These are phyloP conservation scores for Kurtzmaniella natalensis DNA, from an alignment of 1,139 yeast species.

Conservation along the genomic window DNA sequence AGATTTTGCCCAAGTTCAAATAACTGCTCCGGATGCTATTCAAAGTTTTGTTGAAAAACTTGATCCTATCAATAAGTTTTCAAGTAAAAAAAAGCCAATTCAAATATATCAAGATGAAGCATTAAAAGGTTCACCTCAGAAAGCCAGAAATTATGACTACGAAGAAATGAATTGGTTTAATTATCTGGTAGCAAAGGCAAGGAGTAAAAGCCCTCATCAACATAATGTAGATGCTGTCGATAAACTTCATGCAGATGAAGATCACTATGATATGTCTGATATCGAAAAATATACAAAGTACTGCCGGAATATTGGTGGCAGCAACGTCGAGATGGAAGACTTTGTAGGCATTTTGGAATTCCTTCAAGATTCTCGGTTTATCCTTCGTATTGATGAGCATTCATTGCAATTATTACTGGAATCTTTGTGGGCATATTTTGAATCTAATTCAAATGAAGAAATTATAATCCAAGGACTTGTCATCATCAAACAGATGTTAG, in stretches of 20 bases:
- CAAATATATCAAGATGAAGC: conserved; percentile 34
- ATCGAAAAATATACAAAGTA: conserved; percentile 17
- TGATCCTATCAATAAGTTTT: conserved; percentile 37
- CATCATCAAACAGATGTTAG: conserved; percentile 31
- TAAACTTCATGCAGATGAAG: conserved; percentile 8
- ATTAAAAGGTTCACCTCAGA: conserved; percentile 31
- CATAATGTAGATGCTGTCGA: neutral
- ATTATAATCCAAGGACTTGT: conserved; percentile 26
- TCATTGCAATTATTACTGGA: neutral
- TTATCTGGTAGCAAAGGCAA: conserved; percentile 28
- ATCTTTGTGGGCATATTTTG: conserved; percentile 27
- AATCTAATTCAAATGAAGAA: conserved; percentile 8
- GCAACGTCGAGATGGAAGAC: conserved; percentile 12
- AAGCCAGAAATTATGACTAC: conserved; percentile 27
- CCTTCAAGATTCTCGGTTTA: conserved; percentile 17
- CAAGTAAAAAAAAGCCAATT: conserved; percentile 32
- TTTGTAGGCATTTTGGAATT: conserved; percentile 18
- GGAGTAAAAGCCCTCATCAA: conserved; percentile 9
- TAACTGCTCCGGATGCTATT: conserved; percentile 21
- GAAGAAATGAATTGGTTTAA: conserved; percentile 40
- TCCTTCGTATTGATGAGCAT: neutral
- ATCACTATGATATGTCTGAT: conserved; percentile 9
- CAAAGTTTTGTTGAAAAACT: conserved; percentile 36
- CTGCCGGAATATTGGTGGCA: conserved; percentile 14
- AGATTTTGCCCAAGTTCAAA: conserved; percentile 37